Evolutionary conservation across 2,329 filamentous ascomycete genomes (phyloP), one percentile per base, ranked within the genome.

Genomic region (Talaromyces sp.): DNA sequence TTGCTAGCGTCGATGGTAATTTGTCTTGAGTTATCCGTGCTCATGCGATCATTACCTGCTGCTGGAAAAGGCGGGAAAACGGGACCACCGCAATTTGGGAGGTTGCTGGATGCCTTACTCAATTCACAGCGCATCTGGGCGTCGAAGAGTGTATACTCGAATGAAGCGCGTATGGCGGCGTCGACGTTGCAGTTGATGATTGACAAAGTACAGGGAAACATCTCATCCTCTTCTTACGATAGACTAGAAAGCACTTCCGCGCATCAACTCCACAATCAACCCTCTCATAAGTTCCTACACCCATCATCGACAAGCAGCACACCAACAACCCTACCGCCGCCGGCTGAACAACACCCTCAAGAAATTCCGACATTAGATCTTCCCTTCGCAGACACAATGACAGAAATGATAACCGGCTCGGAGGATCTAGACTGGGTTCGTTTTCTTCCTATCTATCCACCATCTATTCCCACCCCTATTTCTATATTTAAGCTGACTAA

Each of bases 1-100:
- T 75, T 89, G 62, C 77, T 89, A 1, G 86, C 86, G 1, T 82
- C 83, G 64, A 85, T 86, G 80, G 79, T 88, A 1, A 68, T 88
- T 2, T 87, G 84, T 66, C 74, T 88, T 3, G 69, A 70, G 22
- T 31, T 75, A 47, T 70, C 60, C 3, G 39, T 67, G 2, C 58
- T 57, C 19, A 64, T 63, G 49, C 24, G 65, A 16, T 64, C 65
- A 2, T 41, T 60, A 13, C 16, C 37, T 7, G 5, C 37, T 7
- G 5, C 41, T 10, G n/a, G 27, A 3, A 37, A 24, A 14, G 33
- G 22, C 13, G 1, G 35, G 2, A 10, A 37, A 37, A 9, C 24
- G 11, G n/a, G 1, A 31, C 19, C 35, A 2, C 37, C 19, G 14
- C 19, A 27, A 9, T 41, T 41, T 13, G 5, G 22, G 37, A 19